These are phyloP conservation scores for Mortierella sp. DNA, from an alignment of 371 early-diverging fungal species.

Conservation along the genomic window DNA sequence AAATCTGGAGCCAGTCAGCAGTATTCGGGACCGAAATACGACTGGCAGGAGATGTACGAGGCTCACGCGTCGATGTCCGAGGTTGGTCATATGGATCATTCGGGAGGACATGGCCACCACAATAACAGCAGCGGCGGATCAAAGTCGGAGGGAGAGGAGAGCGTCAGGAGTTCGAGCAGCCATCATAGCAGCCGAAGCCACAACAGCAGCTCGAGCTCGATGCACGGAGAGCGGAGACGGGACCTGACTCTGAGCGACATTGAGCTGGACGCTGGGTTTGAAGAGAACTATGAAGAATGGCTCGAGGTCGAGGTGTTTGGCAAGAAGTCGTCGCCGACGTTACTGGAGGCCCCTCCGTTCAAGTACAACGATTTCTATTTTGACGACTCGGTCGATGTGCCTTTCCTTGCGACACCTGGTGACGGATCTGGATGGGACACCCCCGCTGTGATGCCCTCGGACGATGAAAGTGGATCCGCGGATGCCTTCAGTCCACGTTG, in stretches of 20 bases:
- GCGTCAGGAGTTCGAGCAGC: constrained; percentile 35
- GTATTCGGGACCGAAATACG: constrained; percentile 47
- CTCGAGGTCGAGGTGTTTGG: constrained; percentile 73
- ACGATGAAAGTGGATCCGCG: constrained; percentile 35
- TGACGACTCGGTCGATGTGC: constrained; percentile 31
- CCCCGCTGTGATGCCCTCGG: constrained; percentile 52
- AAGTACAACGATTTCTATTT: constrained; percentile 51
- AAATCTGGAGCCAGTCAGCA: constrained; percentile 25
- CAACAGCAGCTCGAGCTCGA: constrained; percentile 8
- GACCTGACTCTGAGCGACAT: constrained; percentile 53
- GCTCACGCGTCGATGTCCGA: constrained; percentile 53
- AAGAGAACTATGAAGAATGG: constrained; percentile 76
- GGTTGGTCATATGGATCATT: constrained; percentile 29
- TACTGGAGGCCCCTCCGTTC: constrained; percentile 29
- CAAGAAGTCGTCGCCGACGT: constrained; percentile 6
- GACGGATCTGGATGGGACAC: constrained; percentile 55
- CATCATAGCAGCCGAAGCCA: constrained; percentile 33
- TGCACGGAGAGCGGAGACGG: constrained; percentile 22
- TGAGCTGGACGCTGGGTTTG: constrained; percentile 61
- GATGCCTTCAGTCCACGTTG: constrained; percentile 31
- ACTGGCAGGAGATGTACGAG: constrained; percentile 60
- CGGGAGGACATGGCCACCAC: constrained; percentile 4
- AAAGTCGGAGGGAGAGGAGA: constrained; percentile 39
- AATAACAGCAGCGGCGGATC: constrained; percentile 1
- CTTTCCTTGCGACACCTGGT: constrained; percentile 28